These are phyloP conservation scores for Aspergillus neoniger DNA, from an alignment of 2,329 filamentous ascomycete genomes.

Conservation along the genomic window DNA sequence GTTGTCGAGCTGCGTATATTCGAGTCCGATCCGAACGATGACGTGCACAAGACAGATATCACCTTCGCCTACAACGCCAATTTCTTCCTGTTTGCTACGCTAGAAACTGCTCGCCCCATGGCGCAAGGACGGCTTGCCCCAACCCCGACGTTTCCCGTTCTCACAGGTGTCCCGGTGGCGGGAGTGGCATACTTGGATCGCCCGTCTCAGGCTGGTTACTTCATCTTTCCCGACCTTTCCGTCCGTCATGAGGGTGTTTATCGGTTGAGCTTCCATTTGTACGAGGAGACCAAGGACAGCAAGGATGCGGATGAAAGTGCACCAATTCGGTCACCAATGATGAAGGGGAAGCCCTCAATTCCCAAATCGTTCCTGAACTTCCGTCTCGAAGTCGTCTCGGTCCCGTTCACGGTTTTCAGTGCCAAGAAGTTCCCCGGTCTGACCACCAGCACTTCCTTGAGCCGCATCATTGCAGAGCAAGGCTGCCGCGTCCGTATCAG, in stretches of 20 bases:
- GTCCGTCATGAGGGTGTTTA: slow-evolving; percentile 95
- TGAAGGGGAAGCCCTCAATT: slow-evolving; percentile 39
- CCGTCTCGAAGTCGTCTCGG: slow-evolving; percentile 85
- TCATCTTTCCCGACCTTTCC: slow-evolving; percentile 95
- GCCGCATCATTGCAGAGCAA: slow-evolving; percentile 90
- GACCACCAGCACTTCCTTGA: slow-evolving; percentile 83
- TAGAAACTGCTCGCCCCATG: slow-evolving; percentile 82
- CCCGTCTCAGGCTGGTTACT: slow-evolving; percentile 78
- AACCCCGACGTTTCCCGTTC: slow-evolving; percentile 72
- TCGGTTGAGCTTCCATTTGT: slow-evolving; percentile 86
- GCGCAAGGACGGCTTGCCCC: slow-evolving; percentile 75
- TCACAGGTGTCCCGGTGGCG: slow-evolving; percentile 92
- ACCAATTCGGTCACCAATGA: slow-evolving; percentile 39
- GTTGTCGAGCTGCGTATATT: slow-evolving; percentile 89
- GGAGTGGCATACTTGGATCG: slow-evolving; percentile 96
- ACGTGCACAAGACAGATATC: slow-evolving; percentile 66
- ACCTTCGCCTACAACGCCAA: slow-evolving; percentile 94
- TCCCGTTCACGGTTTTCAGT: slow-evolving; percentile 84
- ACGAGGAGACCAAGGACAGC: slow-evolving; percentile 86
- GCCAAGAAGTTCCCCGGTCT: slow-evolving; percentile 98
- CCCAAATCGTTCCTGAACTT: slow-evolving; percentile 70
- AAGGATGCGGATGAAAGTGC: slow-evolving; percentile 70
- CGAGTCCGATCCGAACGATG: slow-evolving; percentile 60
- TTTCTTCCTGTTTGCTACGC: slow-evolving; percentile 93
- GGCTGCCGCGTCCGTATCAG: slow-evolving; percentile 95